Evolutionary conservation across 2,329 filamentous ascomycete genomes (phyloP).

Genomic region (Phoma sp.): DNA sequence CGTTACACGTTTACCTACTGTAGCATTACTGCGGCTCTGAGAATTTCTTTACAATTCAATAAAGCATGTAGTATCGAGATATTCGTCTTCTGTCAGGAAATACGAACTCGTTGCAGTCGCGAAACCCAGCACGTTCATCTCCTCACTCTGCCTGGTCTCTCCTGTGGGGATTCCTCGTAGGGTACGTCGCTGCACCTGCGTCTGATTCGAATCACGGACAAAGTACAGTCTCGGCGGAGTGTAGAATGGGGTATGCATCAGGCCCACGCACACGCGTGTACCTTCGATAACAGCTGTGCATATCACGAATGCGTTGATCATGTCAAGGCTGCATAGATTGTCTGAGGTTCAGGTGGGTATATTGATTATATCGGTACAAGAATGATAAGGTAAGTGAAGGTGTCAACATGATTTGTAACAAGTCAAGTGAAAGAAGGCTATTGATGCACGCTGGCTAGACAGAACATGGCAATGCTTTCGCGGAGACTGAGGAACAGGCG

Average conservation of each 20-base stretch:
- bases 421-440: neutral
- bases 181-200: neutral
- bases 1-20: too few species aligned
- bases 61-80: too few species aligned
- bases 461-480: neutral
- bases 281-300: neutral
- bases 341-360: neutral
- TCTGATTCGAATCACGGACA: neutral
- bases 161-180: neutral
- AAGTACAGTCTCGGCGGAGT: neutral
- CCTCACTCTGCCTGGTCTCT: neutral
- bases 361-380: constrained; percentile 5
- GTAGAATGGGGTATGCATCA: neutral
- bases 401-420: neutral
- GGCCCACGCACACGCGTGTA: neutral
- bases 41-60: too few species aligned
- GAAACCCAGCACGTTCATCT: neutral
- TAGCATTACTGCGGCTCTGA: too few species aligned
- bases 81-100: neutral
- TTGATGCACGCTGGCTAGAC: constrained; percentile 2
- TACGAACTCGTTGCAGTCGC: neutral
- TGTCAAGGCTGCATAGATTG: neutral
- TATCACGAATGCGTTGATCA: neutral
- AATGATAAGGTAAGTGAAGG: neutral
- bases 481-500: neutral